Evolutionary conservation across 192 early-diverging fungal species (phyloP).

Genomic region (Jimgerdemannia lactiflua): DNA sequence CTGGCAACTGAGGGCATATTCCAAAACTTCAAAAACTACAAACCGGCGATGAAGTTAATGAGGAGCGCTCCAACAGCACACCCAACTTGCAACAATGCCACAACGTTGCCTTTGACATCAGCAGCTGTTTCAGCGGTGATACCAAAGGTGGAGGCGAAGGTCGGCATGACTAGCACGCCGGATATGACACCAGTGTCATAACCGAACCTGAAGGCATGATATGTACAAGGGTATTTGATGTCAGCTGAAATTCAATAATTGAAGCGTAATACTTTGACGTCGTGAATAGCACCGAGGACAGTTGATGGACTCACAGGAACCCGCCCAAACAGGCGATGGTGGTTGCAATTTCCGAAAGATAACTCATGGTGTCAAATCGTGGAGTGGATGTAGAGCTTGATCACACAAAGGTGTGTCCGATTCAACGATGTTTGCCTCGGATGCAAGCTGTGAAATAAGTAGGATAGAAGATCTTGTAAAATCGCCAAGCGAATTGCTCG

Average conservation of each 20-base stretch:
- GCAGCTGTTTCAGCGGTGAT: constrained; percentile 6
- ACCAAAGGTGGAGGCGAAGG: constrained; percentile 29
- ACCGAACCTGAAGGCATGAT: constrained; percentile 35
- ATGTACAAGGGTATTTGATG: too few relatives aligned
- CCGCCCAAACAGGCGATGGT: constrained; percentile 55
- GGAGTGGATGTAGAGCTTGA: too few relatives aligned
- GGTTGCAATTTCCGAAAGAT: constrained; percentile 30
- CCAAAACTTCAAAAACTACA: not conserved
- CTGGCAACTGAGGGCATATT: not conserved
- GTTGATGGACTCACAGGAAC: constrained; percentile 26
- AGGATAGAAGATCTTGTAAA: too few relatives aligned
- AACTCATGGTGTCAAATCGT: constrained; percentile 8
- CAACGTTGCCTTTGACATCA: constrained; percentile 1
- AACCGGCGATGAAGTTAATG: constrained; percentile 38
- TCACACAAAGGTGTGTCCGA: too few relatives aligned
- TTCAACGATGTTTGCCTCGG: too few relatives aligned
- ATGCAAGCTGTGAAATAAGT: too few relatives aligned
- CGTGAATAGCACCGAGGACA: not conserved
- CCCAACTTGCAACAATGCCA: constrained; percentile 21
- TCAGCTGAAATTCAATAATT: not conserved
- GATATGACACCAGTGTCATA: constrained; percentile 69
- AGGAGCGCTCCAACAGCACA: constrained; percentile 36
- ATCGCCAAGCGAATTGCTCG: too few relatives aligned
- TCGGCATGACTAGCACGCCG: constrained; percentile 57
- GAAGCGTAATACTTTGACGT: not conserved